These are phyloP conservation scores for Candida alai DNA, from an alignment of 805 yeast genomes.

Conservation along the genomic window DNA sequence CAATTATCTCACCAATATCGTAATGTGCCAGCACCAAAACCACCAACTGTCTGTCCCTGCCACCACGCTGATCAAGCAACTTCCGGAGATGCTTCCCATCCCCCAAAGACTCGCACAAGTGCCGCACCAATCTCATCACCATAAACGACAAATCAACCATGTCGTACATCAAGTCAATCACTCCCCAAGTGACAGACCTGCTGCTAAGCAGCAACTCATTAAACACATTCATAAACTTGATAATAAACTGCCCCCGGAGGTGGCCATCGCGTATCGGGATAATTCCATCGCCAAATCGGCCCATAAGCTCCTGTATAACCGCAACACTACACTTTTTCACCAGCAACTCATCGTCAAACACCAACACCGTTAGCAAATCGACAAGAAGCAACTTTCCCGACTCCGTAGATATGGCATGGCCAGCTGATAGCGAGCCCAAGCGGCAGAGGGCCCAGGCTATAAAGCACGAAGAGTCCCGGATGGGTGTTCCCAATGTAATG, in stretches of 20 bases:
- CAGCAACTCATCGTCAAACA: conserved; percentile 71
- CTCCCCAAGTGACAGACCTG: conserved; percentile 1
- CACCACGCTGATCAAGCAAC: conserved; percentile 7
- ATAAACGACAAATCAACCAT: conserved; percentile 8
- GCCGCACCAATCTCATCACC: conserved; percentile 2
- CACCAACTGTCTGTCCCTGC: background rate
- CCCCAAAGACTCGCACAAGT: conserved; percentile 1
- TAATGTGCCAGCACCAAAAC: background rate
- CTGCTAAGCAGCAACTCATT: conserved; percentile 16
- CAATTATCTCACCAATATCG: conserved; percentile 3
- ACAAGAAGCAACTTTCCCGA: conserved; percentile 18
- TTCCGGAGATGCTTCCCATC: conserved; percentile 7
- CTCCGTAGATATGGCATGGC: background rate
- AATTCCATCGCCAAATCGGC: conserved; percentile 56
- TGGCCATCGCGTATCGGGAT: conserved; percentile 20
- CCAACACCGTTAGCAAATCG: conserved; percentile 47
- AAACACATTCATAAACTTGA: conserved; percentile 55
- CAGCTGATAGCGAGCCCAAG: conserved; percentile 19
- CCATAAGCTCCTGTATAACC: conserved; percentile 80
- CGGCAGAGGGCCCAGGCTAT: conserved; percentile 75
- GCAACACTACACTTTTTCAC: conserved; percentile 83
- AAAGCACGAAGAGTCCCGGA: conserved; percentile 83
- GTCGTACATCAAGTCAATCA: conserved; percentile 7
- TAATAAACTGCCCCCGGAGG: conserved; percentile 31
- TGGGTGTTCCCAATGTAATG: conserved; percentile 56